Base-by-base conservation (phyloP, 1,139 yeast genomes). In the Barnettozyma hawaiiensis region DNA sequence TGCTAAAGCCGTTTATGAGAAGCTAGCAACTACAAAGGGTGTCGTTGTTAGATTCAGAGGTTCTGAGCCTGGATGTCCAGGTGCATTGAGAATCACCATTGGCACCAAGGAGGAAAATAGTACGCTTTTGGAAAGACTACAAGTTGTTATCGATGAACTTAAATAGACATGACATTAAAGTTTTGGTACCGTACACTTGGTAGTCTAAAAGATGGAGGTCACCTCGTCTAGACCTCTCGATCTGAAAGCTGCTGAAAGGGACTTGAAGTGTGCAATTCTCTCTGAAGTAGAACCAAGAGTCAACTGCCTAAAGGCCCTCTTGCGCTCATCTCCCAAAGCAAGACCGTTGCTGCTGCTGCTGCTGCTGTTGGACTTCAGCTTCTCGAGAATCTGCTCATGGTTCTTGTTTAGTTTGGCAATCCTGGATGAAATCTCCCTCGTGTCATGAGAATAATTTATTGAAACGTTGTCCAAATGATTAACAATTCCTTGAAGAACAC, bases 31-130 rank as follows among this genome's bases (percentile, higher is more conserved):
- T 18, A 73, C 75, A 20, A 76, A 81, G 41, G 78, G 78, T 32
- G 89, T 92, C 19, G 97, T 92, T 40, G 85, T 90, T 12, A 76
- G 98, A 61, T 92, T 77, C 60, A 76, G 98, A 67, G 98, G 98
- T 29, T 76, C 70, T 26, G 98, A 92, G 64, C 73, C 81, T 37
- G 95, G 95, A 36, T 92, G 98, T 62, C 67, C 69, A 4, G 98
- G 98, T 28, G 86, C 87, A 37, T 66, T 92, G 44, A 76, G 98
- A 65, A 75, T 90, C 22, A 84, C 97, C 1, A 70, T 92, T 33
- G 98, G 98, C 21, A 89, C 96, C 0, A 67, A 64, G 29, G 77
- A 75, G 44, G 97, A 92, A 62, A 90, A 87, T 55, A 61, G 68
- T 35, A 52, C 57, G 14, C 64, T 92, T 44, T 59, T 90, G 11